Conservation (phyloP, 441 rosid species). For the Daphne laureola region DNA sequence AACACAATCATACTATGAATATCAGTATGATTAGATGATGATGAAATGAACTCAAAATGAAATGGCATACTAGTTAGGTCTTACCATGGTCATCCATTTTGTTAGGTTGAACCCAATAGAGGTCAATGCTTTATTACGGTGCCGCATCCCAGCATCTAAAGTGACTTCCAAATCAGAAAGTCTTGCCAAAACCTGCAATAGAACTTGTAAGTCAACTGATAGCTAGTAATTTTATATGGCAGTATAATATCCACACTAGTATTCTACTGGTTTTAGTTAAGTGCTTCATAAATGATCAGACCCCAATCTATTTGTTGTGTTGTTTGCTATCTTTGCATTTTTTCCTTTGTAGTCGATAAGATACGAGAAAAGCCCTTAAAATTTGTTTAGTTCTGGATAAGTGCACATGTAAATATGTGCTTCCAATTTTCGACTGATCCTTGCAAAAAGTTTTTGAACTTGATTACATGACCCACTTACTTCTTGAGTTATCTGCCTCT, state of each 20-base stretch:
- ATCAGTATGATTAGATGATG: not conserved
- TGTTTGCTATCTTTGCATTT: too few species aligned
- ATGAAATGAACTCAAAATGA: constrained; percentile 9
- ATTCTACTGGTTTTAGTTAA: too few species aligned
- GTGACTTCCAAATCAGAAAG: constrained; percentile 97
- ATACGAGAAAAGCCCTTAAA: too few species aligned
- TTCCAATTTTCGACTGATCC: constrained; percentile 10
- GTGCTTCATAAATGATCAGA: too few species aligned
- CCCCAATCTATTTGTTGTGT: too few species aligned
- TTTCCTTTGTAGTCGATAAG: too few species aligned
- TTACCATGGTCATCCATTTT: constrained; percentile 84
- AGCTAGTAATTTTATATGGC: too few species aligned
- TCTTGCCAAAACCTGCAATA: constrained; percentile 66
- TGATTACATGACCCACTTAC: constrained; percentile 31
- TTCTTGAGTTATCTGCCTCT: constrained; percentile 83
- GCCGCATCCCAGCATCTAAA: constrained; percentile 81
- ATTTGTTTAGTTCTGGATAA: too few species aligned
- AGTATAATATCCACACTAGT: too few species aligned
- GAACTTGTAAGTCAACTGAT: constrained; percentile 1
- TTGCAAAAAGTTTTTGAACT: constrained; percentile 14
- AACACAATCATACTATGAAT: too few species aligned
- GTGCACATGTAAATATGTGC: not conserved
- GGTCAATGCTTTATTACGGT: constrained; percentile 67
- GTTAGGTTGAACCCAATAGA: constrained; percentile 65
- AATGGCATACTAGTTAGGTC: constrained; percentile 10